A percentile compares a stretch with the other conserved stretches of the same genome.
phyloP scores from a whole-genome alignment of 768 basidiomycete species.

The Cystoderma amianthinum region DNA sequence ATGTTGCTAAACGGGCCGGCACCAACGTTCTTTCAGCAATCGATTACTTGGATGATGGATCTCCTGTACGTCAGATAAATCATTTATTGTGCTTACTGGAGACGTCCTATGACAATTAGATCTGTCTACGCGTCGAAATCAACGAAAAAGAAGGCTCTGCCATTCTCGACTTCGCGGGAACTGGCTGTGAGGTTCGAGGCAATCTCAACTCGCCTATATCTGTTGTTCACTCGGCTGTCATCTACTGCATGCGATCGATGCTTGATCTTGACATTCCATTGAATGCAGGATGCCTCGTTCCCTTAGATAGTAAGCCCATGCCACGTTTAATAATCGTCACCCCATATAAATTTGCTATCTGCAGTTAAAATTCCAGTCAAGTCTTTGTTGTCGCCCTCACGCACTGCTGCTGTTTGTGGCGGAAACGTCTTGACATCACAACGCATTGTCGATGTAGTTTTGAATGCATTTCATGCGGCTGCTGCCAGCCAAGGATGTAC shows the following conservation, averaged over 20 bases:
- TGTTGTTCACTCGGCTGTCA: slow-evolving; percentile 82
- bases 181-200: slow-evolving; percentile 77
- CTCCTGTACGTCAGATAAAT: slow-evolving; percentile 42
- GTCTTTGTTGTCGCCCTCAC: slow-evolving; percentile 73
- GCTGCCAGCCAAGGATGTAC: slow-evolving; percentile 94
- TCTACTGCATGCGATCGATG: slow-evolving; percentile 88
- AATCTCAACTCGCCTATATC: slow-evolving; percentile 83
- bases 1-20: slow-evolving; percentile 66
- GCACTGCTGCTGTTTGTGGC: slow-evolving; percentile 86
- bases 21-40: slow-evolving; percentile 58
- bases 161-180: slow-evolving; percentile 78
- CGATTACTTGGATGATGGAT: slow-evolving; percentile 87
- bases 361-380: slow-evolving; percentile 75
- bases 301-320: slow-evolving; percentile 55
- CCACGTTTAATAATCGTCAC: neutral
- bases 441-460: slow-evolving; percentile 89
- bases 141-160: slow-evolving; percentile 70
- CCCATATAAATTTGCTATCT: neutral
- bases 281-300: slow-evolving; percentile 90
- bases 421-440: slow-evolving; percentile 91
- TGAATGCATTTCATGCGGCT: slow-evolving; percentile 87
- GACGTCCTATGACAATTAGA: slow-evolving; percentile 34
- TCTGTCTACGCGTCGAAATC: slow-evolving; percentile 72
- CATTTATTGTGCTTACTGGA: neutral
- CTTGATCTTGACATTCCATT: slow-evolving; percentile 83